phyloP scores from a whole-genome alignment of 2,329 filamentous ascomycete genomes.

The Sphaceloma murrayae region DNA sequence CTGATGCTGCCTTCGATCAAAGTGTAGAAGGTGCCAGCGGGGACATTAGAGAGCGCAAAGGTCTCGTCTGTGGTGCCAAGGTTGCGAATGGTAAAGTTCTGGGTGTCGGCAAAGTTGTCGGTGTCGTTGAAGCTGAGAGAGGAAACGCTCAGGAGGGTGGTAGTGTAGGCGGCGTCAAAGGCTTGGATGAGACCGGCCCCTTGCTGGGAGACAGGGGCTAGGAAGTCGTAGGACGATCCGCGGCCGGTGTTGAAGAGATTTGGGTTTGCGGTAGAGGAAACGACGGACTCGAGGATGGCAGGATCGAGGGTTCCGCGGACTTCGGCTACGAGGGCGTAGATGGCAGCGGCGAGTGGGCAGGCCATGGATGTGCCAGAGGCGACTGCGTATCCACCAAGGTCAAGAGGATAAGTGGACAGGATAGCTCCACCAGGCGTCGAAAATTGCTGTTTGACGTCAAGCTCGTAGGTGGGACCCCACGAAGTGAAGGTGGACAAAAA shows the following conservation, averaged over 20 bases:
- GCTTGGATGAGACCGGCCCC: constrained; percentile 53
- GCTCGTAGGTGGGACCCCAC: constrained; percentile 54
- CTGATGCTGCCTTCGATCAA: constrained; percentile 23
- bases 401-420: constrained; percentile 46
- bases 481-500: constrained; percentile 45
- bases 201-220: constrained; percentile 48
- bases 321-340: constrained; percentile 27
- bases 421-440: constrained; percentile 50
- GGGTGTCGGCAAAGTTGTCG: constrained; percentile 42
- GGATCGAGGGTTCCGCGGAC: constrained; percentile 25
- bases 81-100: constrained; percentile 50
- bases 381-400: constrained; percentile 40
- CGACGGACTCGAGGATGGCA: constrained; percentile 23
- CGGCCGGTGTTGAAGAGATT: constrained; percentile 26
- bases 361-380: constrained; percentile 53
- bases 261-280: constrained; percentile 23
- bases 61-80: constrained; percentile 40
- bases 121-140: constrained; percentile 57
- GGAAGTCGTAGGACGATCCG: no score
- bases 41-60: constrained; percentile 45
- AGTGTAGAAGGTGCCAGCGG: constrained; percentile 46
- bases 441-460: constrained; percentile 48
- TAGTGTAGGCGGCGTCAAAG: constrained; percentile 48
- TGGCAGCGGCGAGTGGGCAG: constrained; percentile 46
- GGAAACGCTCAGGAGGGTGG: constrained; percentile 45